Base-by-base conservation (phyloP, 2,329 filamentous ascomycete genomes). In the Neurospora sp. region DNA sequence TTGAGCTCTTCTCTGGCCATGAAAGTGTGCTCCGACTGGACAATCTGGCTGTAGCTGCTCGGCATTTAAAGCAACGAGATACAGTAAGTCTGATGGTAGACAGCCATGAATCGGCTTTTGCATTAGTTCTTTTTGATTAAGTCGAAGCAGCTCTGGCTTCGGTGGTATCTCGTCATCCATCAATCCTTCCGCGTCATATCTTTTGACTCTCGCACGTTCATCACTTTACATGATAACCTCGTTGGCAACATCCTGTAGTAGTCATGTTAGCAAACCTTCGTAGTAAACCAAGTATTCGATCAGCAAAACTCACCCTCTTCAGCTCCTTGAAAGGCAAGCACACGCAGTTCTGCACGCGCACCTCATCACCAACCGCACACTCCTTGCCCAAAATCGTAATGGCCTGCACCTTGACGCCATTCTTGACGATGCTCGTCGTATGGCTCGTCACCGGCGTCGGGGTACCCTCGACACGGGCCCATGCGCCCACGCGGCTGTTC, bases 311-410 rank as follows among this genome's bases (percentile, higher is more conserved):
- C 84, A 95, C 93, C 83, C 94, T 89, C 89, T 97, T 98, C 80
- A 99, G 83, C 84, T 98, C 96, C 87, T 99, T 99, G 82, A 94
- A 97, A 10, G 96, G 96, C 84, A 99, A 82, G 83, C 96, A 98
- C 71, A 99, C 90, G 80, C 96, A 99, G 84, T 99, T 98, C 84
- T 98, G 95, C 76, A 99, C 93, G 73, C 93, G 89, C 11, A 98
- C 90, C 82, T 98, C 96, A 77, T 99, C 96, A 4, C 91, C 93
- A 38, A 98, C 96, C 70, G 85, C 89, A 78, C 95, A 98, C 81
- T 99, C 96, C 85, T 98, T 97, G 79, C 95, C 95, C 73, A 99
- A 82, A 75, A 98, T 99, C 66, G 95, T 98, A 78, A 98, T 96
- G 81, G 93, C 97, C 85, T 98, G 96, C 68, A 99, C 96, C 86